phyloP scores from a whole-genome alignment of 768 basidiomycete genomes.

The Myochromella boudieri region DNA sequence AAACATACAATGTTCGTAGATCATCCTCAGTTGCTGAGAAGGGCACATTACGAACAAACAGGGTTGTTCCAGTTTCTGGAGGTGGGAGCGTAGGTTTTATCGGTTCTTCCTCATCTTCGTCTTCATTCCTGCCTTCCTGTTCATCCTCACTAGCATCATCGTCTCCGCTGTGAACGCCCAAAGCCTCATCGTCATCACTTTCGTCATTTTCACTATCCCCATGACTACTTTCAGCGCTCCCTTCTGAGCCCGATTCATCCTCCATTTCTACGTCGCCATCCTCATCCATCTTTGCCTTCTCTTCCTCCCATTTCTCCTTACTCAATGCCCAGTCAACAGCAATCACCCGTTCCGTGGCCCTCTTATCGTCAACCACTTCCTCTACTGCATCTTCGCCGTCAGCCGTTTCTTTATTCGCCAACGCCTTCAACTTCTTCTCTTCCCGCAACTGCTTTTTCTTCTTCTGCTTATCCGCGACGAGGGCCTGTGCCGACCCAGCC shows the following conservation, averaged over 20 bases:
- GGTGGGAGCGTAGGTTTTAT: constrained; percentile 72
- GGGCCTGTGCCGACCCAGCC: constrained; percentile 56
- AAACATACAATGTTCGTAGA: constrained; percentile 72
- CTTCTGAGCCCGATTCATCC: constrained; percentile 29
- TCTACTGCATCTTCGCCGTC: constrained; percentile 33
- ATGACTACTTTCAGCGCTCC: constrained; percentile 25
- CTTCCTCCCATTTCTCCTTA: constrained; percentile 89
- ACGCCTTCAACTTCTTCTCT: constrained; percentile 46
- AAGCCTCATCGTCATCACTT: constrained; percentile 38
- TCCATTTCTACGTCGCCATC: constrained; percentile 39
- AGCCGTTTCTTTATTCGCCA: constrained; percentile 35
- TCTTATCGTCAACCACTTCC: constrained; percentile 33
- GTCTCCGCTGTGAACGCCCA: constrained; percentile 45
- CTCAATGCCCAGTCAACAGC: constrained; percentile 97
- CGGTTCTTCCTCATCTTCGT: constrained; percentile 40
- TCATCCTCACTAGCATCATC: constrained; percentile 38
- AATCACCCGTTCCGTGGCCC: constrained; percentile 58
- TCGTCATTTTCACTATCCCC: constrained; percentile 29
- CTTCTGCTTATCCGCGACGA: constrained; percentile 66
- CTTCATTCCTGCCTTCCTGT: constrained; percentile 14
- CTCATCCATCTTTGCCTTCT: constrained; percentile 54
- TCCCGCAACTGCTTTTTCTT: constrained; percentile 60
- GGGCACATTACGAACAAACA: constrained; percentile 93
- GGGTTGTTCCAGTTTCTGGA: constrained; percentile 85
- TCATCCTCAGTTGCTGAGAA: constrained; percentile 95